A percentile compares a stretch with the other conserved stretches of the same genome.
Evolutionary conservation across 1,284 basidiomycete genomes (phyloP).

Genomic region (Agaricales sp.): DNA sequence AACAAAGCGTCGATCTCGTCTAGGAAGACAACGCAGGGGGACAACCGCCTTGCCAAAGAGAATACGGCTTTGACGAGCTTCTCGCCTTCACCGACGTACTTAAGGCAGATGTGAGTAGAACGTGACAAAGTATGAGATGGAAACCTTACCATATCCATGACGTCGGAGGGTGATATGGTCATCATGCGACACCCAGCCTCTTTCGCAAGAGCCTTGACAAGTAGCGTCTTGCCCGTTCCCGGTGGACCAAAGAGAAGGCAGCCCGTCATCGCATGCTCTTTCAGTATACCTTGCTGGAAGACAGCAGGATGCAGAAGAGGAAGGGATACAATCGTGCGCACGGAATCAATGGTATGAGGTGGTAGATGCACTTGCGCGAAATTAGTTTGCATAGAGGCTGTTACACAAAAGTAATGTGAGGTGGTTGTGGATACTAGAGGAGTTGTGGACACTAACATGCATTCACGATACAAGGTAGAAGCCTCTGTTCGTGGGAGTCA

Average conservation of each 20-base stretch:
- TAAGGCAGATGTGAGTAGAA: constrained; percentile 12
- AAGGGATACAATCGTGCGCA: constrained; percentile 85
- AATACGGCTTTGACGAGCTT: constrained; percentile 91
- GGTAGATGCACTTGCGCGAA: constrained; percentile 87
- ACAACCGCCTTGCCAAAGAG: constrained; percentile 76
- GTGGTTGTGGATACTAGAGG: constrained; percentile 1
- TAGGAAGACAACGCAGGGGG: constrained; percentile 92
- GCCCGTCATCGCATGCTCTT: constrained; percentile 82
- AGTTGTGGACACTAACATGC: constrained; percentile 33
- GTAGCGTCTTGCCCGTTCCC: constrained; percentile 85
- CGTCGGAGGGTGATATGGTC: constrained; percentile 73
- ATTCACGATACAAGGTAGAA: constrained; percentile 80
- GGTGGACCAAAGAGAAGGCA: constrained; percentile 87
- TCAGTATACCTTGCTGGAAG: constrained; percentile 86
- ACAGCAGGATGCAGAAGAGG: constrained; percentile 86
- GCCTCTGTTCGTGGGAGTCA: constrained; percentile 65
- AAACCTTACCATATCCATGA: constrained; percentile 74
- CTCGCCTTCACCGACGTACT: constrained; percentile 94
- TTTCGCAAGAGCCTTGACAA: constrained; percentile 85
- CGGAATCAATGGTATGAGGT: constrained; percentile 75
- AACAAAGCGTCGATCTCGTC: constrained; percentile 96
- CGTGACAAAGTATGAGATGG: constrained; percentile 8
- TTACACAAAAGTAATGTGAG: constrained; percentile 9
- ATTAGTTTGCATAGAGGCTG: constrained; percentile 68
- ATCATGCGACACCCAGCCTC: constrained; percentile 89